Percentiles rank a stretch among this genome's conserved stretches.
Conservation (phyloP, 139 green algal species). For the Haematococcus lacustris region DNA sequence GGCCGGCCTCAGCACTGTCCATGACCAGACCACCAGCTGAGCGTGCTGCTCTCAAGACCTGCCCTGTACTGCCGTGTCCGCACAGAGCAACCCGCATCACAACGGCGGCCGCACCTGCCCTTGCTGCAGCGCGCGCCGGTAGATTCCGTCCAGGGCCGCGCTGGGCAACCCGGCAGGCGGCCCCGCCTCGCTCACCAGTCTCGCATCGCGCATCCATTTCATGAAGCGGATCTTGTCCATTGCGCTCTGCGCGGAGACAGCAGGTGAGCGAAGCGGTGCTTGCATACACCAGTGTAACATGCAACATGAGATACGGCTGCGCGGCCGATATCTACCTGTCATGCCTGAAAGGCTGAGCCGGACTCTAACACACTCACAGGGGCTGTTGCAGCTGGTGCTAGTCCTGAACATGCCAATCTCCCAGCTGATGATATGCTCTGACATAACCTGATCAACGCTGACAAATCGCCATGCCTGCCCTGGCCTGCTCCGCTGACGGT, state of each 20-base stretch:
- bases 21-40: too few relatives aligned
- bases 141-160: background rate
- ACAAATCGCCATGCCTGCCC: too few relatives aligned
- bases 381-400: background rate
- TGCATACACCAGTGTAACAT: background rate
- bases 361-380: background rate
- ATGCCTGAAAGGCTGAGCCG: background rate
- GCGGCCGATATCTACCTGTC: background rate
- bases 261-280: too few relatives aligned
- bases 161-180: conserved; percentile 11
- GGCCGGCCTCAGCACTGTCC: too few relatives aligned
- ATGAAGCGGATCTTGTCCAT: conserved; percentile 13
- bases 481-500: too few relatives aligned
- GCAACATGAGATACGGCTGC: background rate
- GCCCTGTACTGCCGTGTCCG: too few relatives aligned
- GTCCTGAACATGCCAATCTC: too few relatives aligned
- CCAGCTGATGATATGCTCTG: too few relatives aligned
- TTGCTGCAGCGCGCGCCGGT: background rate
- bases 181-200: conserved; percentile 14
- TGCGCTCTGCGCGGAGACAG: background rate
- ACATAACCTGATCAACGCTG: too few relatives aligned
- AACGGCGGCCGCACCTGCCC: too few relatives aligned
- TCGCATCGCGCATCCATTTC: conserved; percentile 18
- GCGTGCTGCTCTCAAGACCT: too few relatives aligned
- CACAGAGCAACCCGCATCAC: too few relatives aligned